Evolutionary conservation across 2,329 filamentous ascomycete species (phyloP), one percentile per base, ranked within the genome.

Genomic region (Cladosporium sp.): DNA sequence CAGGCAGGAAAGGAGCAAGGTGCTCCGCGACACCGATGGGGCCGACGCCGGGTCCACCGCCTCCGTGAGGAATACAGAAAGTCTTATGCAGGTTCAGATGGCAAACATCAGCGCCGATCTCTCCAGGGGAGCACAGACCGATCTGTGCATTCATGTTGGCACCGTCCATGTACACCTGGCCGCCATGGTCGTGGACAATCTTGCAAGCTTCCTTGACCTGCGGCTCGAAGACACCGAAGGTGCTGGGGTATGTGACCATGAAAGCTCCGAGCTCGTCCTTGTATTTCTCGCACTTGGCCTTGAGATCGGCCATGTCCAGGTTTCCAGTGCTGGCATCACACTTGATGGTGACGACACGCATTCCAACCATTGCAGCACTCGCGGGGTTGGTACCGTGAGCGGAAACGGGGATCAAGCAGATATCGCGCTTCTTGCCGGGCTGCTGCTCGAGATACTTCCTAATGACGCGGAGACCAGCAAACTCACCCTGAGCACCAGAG

Each of bases 101-200:
- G 79, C 92, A 97, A 37, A 96, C 91, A 68, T 97, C 92, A 31
- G 92, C 92, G 16, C 92, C 92, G 60, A 97, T 95, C 69, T 95
- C 90, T 37, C 92, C 92, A 1, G 92, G 92, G 0, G 89, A 95
- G 75, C 89, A 95, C 9, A 97, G 80, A 10, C 92, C 92, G 58
- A 97, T 96, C 72, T 97, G 92, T 14, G 92, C 92, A 67, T 96
- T 97, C 89, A 96, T 93, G 75, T 97, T 97, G 59, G 92, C 92
- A 44, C 92, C 92, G 68, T 97, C 92, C 92, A 97, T 96, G 77
- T 96, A 97, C 13, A 97, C 92, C 67, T 95, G 89, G 9, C 92
- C 92, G 49, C 92, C 92, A 66, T 95, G 77, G 58, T 86, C 72
- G 73, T 97, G 92, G 14, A 97, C 89, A 31, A 95, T 76, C 52